Percentiles rank a stretch among this genome's conserved stretches.
phyloP scores from a whole-genome alignment of 441 rosid species.

The Erysimum cheiri region DNA sequence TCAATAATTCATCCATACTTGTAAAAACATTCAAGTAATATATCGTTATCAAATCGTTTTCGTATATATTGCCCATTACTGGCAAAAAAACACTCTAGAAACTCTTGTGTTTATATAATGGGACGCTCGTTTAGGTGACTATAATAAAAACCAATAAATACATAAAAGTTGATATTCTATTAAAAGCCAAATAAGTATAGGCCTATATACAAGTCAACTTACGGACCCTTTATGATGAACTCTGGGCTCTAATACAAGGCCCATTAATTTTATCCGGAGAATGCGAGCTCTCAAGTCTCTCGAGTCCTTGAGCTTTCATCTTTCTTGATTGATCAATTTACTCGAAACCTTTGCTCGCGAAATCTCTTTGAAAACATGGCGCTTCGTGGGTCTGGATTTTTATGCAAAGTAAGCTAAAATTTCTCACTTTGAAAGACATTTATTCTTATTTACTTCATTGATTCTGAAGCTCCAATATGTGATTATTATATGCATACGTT shows the following conservation, averaged over 20 bases:
- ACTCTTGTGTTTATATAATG: constrained; percentile 32
- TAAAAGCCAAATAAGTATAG: neutral
- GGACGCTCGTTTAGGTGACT: constrained; percentile 44
- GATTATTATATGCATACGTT: neutral
- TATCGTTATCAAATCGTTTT: constrained; percentile 17
- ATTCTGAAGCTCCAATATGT: neutral
- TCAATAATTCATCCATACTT: neutral
- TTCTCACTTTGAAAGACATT: constrained; percentile 7
- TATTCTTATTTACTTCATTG: neutral
- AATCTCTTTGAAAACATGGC: constrained; percentile 51
- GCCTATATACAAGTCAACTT: neutral
- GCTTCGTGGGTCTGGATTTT: constrained; percentile 48
- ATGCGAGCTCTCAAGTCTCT: neutral
- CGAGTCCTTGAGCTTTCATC: neutral
- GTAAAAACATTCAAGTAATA: neutral
- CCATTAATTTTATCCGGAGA: constrained; percentile 12
- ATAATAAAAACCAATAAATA: neutral
- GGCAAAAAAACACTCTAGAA: constrained; percentile 2
- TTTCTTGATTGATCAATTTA: neutral
- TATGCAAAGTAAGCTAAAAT: constrained; percentile 51
- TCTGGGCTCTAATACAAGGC: constrained; percentile 13
- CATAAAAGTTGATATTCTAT: neutral
- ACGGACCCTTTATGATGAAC: neutral
- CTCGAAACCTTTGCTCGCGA: neutral
- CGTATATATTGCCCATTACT: constrained; percentile 1